A percentile compares a stretch with the other conserved stretches of the same genome.
Evolutionary conservation across 2,329 filamentous ascomycete genomes (phyloP).

Genomic region (Talaromyces sp.): DNA sequence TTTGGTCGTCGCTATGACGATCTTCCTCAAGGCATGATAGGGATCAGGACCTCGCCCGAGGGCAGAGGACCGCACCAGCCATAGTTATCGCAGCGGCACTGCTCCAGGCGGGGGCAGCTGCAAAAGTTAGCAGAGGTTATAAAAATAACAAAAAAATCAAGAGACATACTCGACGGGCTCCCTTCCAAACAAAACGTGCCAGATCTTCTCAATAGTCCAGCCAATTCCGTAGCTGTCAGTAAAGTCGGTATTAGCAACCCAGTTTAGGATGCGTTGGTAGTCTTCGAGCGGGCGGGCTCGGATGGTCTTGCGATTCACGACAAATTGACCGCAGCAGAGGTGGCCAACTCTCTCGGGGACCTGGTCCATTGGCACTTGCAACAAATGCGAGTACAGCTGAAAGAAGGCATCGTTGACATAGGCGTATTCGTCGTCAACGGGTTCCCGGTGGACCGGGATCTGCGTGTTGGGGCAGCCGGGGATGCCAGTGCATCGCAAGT

Average conservation of each 20-base stretch:
- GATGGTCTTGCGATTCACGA: slow-evolving; percentile 26
- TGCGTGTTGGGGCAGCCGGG: slow-evolving; percentile 36
- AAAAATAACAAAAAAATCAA: background rate
- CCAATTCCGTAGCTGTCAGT: slow-evolving; percentile 25
- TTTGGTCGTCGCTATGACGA: background rate
- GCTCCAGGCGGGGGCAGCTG: slow-evolving; percentile 24
- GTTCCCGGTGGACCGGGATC: slow-evolving; percentile 22
- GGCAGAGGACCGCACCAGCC: slow-evolving; percentile 25
- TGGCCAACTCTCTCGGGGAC: slow-evolving; percentile 24
- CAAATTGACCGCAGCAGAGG: slow-evolving; percentile 31
- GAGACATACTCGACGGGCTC: slow-evolving; percentile 20
- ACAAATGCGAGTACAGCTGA: slow-evolving; percentile 8
- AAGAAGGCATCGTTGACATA: slow-evolving; percentile 9
- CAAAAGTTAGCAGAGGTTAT: background rate
- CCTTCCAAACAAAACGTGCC: slow-evolving; percentile 29
- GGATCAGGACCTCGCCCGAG: slow-evolving; percentile 17
- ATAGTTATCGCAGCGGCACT: slow-evolving; percentile 25
- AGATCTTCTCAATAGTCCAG: slow-evolving; percentile 27
- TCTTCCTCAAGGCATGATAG: slow-evolving; percentile 7
- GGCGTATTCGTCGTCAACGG: slow-evolving; percentile 18
- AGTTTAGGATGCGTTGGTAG: slow-evolving; percentile 27
- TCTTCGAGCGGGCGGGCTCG: slow-evolving; percentile 20
- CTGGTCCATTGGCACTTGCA: slow-evolving; percentile 11
- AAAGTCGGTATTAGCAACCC: slow-evolving; percentile 24
- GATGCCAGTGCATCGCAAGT: slow-evolving; percentile 31